phyloP scores from a whole-genome alignment of 1,139 yeast genomes.

The Diutina catenulata region DNA sequence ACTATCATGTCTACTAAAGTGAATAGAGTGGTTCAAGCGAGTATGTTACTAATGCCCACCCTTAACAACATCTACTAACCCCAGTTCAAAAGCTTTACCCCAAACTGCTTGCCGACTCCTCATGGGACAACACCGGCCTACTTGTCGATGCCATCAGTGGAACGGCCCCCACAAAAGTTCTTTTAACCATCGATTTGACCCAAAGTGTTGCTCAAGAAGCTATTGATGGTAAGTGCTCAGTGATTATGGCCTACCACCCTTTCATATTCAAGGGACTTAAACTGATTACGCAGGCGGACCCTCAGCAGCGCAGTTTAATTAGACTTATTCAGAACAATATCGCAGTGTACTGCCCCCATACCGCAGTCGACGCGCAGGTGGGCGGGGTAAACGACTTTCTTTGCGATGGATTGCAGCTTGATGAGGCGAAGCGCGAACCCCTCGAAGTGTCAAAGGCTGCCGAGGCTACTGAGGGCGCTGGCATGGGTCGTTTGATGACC shows the following conservation, averaged over 20 bases:
- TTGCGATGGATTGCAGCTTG: slow-evolving; percentile 40
- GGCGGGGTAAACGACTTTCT: slow-evolving; percentile 95
- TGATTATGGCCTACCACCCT: slow-evolving; percentile 88
- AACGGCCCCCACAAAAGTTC: slow-evolving; percentile 32
- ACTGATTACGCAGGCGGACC: slow-evolving; percentile 51
- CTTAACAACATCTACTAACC: not conserved
- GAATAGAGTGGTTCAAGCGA: slow-evolving; percentile 4
- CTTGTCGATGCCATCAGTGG: slow-evolving; percentile 47
- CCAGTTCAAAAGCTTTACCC: slow-evolving; percentile 60
- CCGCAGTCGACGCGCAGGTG: slow-evolving; percentile 85
- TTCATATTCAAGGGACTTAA: slow-evolving; percentile 86
- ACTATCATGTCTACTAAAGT: not conserved
- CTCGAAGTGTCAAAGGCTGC: slow-evolving; percentile 17
- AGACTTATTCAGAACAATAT: slow-evolving; percentile 63
- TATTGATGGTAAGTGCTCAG: slow-evolving; percentile 30
- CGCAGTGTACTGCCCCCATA: slow-evolving; percentile 90
- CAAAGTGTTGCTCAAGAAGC: slow-evolving; percentile 82
- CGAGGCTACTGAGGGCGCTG: slow-evolving; percentile 34
- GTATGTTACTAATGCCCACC: not conserved
- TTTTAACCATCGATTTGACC: slow-evolving; percentile 80
- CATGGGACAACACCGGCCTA: slow-evolving; percentile 94
- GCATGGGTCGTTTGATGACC: slow-evolving; percentile 70
- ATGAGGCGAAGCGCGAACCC: slow-evolving; percentile 15
- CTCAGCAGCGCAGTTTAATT: slow-evolving; percentile 73
- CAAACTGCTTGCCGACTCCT: slow-evolving; percentile 58